Evolutionary conservation across 805 yeast species (phyloP), one percentile per base, ranked within the genome.

Genomic region (Kluyveromyces siamensis): DNA sequence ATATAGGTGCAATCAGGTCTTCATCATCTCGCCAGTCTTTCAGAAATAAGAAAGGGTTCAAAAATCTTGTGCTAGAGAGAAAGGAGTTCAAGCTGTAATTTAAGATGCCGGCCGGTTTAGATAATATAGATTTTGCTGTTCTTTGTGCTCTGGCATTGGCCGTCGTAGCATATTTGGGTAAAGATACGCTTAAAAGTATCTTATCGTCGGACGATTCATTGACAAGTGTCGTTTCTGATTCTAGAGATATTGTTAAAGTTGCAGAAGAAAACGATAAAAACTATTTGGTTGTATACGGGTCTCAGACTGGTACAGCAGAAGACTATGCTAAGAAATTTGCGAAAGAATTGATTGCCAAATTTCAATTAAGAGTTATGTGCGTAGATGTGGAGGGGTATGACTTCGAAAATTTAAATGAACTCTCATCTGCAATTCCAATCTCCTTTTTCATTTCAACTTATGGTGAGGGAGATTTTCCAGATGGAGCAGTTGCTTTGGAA

Each of bases 381-480:
- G 93, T 84, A 8, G 98, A 91, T 67, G 75, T 89, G 46, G 95
- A 90, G 40, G 91, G 87, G 61, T 89, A 82, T 61, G 97, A 91
- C 56, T 84, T 75, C 60, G 96, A 89, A 40, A 80, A 79, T 54
- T 72, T 93, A 48, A 80, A 80, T 59, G 78, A 78, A 45, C 67
- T 91, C 53, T 77, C 82, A 18, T 70, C 72, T 16, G 77, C 77
- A 51, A 71, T 78, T 48, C 69, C 78, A n/a, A 81, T 81, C 18
- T 80, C 88, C 52, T 83, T 91, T 60, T 75, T 91, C 62, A 73
- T 89, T 70, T 93, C 98, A 33, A 88, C 96, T 10, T 93, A 93
- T 60, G 99, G 99, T 58, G 99, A 91, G 70, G 99, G 99, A 63
- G 99, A 91, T 66, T 96, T 96, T 57, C 91, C 99, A 13, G 99